Base-by-base conservation (phyloP, 306 rosid species). In the Canavalia gladiata region DNA sequence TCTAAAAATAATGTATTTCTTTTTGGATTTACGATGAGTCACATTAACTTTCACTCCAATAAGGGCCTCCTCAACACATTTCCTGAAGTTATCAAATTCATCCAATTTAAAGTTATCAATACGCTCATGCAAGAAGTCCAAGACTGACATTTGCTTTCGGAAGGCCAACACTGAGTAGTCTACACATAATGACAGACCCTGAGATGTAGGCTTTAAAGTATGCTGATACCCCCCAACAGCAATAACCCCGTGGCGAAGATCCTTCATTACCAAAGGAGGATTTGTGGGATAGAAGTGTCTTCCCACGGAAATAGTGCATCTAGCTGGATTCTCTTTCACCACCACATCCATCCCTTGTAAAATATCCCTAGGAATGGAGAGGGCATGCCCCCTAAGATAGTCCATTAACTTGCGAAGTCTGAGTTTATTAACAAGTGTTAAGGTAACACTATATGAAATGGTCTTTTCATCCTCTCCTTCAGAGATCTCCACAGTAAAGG, bases 91-190 rank as follows among this genome's bases (percentile, higher is more conserved):
- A 30, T 43, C 35, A 30, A 90, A 91, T 43, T 87, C 74, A 7
- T 47, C 79, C 46, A 88, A 60, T 6, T 55, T 55, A 80, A 92
- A 90, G 25, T 66, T 68, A 54, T 68, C 0, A 31, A 88, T 87
- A 12, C 83, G 83, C 55, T 82, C 83, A 4, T 52, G 13, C 47
- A 92, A 91, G 76, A 88, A 90, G 33, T 90, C 91, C 58, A 90
- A 47, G 81, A 92, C 90, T 13, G 90, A 78, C 85, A 90, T 55
- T 60, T 8, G 76, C 83, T 88, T 83, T 49, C 78, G 89, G 73
- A 92, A 90, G 45, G 97, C 89, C 91, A 92, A 54, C 52, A 92
- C 97, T 2, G 97, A 88, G 91, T 86, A 89, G 81, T 92, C 94
- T 37, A 92, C 81, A 81, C 97, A 90, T 73, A 88, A 9, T 60